A percentile compares a stretch with the other conserved stretches of the same genome.
Conservation (phyloP, 805 yeast species). For the Candida insectorum region DNA sequence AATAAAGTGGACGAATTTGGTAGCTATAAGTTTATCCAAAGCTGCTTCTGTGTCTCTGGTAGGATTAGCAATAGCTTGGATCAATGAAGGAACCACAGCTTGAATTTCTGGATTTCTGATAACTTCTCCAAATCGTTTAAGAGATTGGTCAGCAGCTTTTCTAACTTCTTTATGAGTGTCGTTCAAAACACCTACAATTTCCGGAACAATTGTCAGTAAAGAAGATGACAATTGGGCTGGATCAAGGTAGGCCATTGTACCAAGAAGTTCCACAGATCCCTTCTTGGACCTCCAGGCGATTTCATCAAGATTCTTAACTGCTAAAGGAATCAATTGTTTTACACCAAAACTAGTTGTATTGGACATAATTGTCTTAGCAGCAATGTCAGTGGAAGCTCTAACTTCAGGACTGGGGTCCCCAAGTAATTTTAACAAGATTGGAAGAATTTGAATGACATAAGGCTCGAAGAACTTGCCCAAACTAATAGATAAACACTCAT, state of each 20-base stretch:
- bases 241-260: constrained; percentile 96
- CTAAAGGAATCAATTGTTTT: constrained; percentile 84
- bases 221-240: constrained; percentile 92
- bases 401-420: constrained; percentile 88
- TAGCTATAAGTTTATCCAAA: constrained; percentile 76
- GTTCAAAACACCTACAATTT: constrained; percentile 89
- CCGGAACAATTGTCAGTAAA: constrained; percentile 87
- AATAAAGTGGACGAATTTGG: constrained; percentile 95
- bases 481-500: constrained; percentile 77
- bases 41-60: constrained; percentile 87
- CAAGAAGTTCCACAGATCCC: constrained; percentile 93
- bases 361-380: constrained; percentile 86
- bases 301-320: constrained; percentile 80
- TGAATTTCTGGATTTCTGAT: constrained; percentile 97
- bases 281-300: constrained; percentile 95
- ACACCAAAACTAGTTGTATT: constrained; percentile 91
- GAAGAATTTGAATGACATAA: constrained; percentile 83
- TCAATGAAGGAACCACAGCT: constrained; percentile 77
- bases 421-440: constrained; percentile 70
- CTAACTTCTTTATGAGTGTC: constrained; percentile 97
- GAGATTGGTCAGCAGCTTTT: constrained; percentile 85
- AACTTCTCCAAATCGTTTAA: constrained; percentile 93
- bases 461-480: constrained; percentile 87
- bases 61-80: constrained; percentile 95
- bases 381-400: constrained; percentile 81